Evolutionary conservation across 768 basidiomycete genomes (phyloP), one percentile per base, ranked within the genome.

Genomic region (Collybia mongolica): DNA sequence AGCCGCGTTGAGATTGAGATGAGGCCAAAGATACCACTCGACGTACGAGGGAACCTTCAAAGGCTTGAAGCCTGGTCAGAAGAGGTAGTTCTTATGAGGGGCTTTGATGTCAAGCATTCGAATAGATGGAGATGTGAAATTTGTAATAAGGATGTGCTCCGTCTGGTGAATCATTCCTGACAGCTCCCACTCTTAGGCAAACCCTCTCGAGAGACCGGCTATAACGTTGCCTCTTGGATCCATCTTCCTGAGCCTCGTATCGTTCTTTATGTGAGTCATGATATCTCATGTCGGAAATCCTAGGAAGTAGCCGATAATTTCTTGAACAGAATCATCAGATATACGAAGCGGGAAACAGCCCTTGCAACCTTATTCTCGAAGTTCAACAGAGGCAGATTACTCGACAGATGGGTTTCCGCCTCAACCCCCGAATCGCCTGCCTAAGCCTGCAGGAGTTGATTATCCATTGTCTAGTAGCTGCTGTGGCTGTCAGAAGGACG

Each of bases 381-480:
- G 24, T 7, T 9, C 43, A 44, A 26, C 43, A 17, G 3, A 32
- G 7, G 32, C 17, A 9, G 6, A 14, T 18, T 8, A 26, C 43
- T 17, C 19, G 3, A 2, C 2, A 15, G 19, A 24, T 26, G 43
- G 43, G 19, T 6, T 7, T 26, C 43, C 43, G 7, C 23, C 11
- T 22, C 8, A 9, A 3, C 22, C 43, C n/a, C 43, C 22, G 9
- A 37, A 35, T 26, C 44, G 32, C 18, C 19, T 41, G 18, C 23
- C 15, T 24, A 43, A 18, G 18, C 26, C 37, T 19, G 22, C 23
- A 17, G 39, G 36, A 26, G 18, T 40, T 15, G 20, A 49, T 9
- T 57, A 45, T 43, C 58, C 58, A 7, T 39, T 60, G 22, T 42
- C 54, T 18, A 54, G 42, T 20, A 60, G 55, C 42, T 59, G 60